A percentile compares a stretch with the other conserved stretches of the same genome.
phyloP scores from a whole-genome alignment of 768 basidiomycete genomes.

The Hypholoma fasciculare region DNA sequence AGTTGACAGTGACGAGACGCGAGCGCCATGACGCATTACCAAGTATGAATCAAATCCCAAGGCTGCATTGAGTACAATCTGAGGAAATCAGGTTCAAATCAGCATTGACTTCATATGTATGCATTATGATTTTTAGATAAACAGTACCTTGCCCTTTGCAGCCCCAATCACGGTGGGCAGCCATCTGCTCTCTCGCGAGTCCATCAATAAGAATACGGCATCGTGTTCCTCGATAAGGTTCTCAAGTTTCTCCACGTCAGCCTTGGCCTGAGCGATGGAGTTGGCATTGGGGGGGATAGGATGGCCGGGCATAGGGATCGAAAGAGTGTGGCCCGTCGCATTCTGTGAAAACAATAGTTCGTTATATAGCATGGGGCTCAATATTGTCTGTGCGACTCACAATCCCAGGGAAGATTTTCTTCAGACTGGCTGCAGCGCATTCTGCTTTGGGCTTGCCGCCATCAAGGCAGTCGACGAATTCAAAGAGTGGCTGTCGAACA shows the following conservation, averaged over 20 bases:
- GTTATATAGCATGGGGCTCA: background rate
- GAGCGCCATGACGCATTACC: constrained; percentile 93
- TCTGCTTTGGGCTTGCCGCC: constrained; percentile 95
- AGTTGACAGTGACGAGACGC: constrained; percentile 35
- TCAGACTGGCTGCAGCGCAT: constrained; percentile 82
- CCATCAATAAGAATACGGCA: constrained; percentile 92
- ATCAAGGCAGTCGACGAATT: constrained; percentile 89
- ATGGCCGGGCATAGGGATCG: constrained; percentile 98
- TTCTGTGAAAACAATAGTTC: constrained; percentile 47
- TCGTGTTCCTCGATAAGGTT: constrained; percentile 83
- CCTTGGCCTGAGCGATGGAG: constrained; percentile 54
- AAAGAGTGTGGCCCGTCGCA: constrained; percentile 72
- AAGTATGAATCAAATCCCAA: constrained; percentile 95
- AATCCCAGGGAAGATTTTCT: constrained; percentile 90
- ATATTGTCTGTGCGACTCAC: constrained; percentile 46
- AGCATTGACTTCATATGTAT: background rate
- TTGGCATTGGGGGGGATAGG: constrained; percentile 63
- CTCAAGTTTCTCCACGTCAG: constrained; percentile 75
- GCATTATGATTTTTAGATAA: background rate
- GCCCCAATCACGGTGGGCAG: constrained; percentile 88
- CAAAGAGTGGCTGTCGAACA: constrained; percentile 94
- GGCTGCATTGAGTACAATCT: constrained; percentile 94
- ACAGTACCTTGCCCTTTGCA: constrained; percentile 74
- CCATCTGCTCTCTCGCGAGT: constrained; percentile 97
- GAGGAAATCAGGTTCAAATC: background rate